Conservation (phyloP, 768 basidiomycete species). For the Trametes villosa region DNA sequence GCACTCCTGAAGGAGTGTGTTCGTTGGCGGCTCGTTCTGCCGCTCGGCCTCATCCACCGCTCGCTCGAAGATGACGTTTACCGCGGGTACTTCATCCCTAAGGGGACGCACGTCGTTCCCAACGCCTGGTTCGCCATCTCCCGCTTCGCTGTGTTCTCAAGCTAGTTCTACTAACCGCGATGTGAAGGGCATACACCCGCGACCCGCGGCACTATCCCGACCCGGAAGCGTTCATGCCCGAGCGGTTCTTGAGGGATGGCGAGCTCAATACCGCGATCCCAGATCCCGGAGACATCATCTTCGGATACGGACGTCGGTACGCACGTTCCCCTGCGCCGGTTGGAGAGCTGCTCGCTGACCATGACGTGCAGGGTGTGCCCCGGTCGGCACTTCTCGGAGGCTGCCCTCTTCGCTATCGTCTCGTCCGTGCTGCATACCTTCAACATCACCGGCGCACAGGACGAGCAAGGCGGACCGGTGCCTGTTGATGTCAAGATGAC, state of each 20-base stretch:
- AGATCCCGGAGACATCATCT: conserved; percentile 15
- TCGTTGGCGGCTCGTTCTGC: conserved; percentile 32
- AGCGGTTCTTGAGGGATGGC: conserved; percentile 22
- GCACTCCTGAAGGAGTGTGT: conserved; percentile 32
- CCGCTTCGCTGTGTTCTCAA: no score
- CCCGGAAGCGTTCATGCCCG: conserved; percentile 21
- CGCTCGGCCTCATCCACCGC: conserved; percentile 13
- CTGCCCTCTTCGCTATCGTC: conserved; percentile 17
- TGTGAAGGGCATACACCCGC: conserved; percentile 14
- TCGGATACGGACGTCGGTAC: conserved; percentile 24
- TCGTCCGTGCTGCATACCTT: conserved; percentile 18
- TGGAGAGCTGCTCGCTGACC: background rate
- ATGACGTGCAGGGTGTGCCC: conserved; percentile 2
- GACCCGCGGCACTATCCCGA: conserved; percentile 13
- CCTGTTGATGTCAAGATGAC: conserved; percentile 17
- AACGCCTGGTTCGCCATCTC: conserved; percentile 14
- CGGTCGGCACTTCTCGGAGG: conserved; percentile 17
- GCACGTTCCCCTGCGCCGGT: background rate
- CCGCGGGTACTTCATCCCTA: conserved; percentile 23
- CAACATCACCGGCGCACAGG: conserved; percentile 6
- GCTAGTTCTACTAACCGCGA: background rate
- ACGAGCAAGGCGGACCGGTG: conserved; percentile 9
- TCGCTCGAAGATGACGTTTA: conserved; percentile 22
- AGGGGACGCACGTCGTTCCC: conserved; percentile 11
- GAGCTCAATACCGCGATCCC: conserved; percentile 7